A percentile compares a stretch with the other conserved stretches of the same genome.
phyloP scores from a whole-genome alignment of 352 stramenopile genomes.

The Globisporangium sylvaticum region DNA sequence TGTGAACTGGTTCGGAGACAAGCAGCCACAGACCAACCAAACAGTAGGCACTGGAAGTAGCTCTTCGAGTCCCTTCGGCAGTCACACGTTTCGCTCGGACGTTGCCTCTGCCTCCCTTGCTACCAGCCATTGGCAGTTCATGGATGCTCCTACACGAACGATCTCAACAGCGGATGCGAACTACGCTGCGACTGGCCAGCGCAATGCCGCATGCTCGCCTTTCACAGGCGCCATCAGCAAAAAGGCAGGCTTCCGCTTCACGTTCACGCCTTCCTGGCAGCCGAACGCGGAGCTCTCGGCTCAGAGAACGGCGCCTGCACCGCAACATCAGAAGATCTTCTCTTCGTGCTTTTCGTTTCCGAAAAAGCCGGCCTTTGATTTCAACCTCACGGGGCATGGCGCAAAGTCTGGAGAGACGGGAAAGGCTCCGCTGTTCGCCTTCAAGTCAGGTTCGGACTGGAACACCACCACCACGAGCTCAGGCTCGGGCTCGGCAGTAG shows the following conservation, averaged over 20 bases:
- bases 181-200: neutral
- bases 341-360: slow-evolving; percentile 6
- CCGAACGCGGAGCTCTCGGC: neutral
- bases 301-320: neutral
- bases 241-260: slow-evolving; percentile 9
- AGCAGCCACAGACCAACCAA: neutral
- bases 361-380: neutral
- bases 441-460: slow-evolving; percentile 3
- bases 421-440: neutral
- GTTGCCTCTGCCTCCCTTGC: neutral
- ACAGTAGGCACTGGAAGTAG: neutral
- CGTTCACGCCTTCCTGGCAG: slow-evolving; percentile 8
- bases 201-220: neutral
- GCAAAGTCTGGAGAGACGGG: neutral
- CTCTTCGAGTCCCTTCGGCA: neutral
- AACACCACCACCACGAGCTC: neutral
- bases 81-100: neutral
- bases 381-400: neutral
- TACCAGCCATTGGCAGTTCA: neutral
- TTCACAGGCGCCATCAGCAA: neutral
- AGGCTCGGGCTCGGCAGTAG: neutral
- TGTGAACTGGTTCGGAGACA: neutral
- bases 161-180: neutral
- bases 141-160: neutral
- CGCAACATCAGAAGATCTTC: slow-evolving; percentile 1